phyloP scores from a whole-genome alignment of 257 asterid genomes.

The Solanum chilense region DNA sequence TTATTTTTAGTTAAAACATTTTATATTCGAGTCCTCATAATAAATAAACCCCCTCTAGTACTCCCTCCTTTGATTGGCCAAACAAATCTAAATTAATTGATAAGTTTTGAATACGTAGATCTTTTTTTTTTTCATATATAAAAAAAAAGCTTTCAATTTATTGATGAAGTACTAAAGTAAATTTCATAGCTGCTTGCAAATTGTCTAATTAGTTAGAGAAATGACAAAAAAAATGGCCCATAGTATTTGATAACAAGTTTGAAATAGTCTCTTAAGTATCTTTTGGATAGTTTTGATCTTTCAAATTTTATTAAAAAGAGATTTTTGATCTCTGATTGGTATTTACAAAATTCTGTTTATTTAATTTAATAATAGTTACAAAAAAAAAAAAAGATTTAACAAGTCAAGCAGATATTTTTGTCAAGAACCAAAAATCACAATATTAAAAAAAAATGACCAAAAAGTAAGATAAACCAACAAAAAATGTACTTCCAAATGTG shows the following conservation, averaged over 20 bases:
- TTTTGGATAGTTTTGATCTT: background rate
- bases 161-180: background rate
- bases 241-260: background rate
- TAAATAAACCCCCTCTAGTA: background rate
- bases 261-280: background rate
- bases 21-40: background rate
- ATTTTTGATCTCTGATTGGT: background rate
- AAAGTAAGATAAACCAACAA: background rate
- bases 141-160: background rate
- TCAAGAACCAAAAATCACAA: background rate
- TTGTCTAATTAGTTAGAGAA: background rate
- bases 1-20: background rate
- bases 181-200: too few relatives aligned
- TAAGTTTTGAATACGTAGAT: background rate
- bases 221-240: background rate
- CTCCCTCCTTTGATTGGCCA: background rate
- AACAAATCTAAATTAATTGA: background rate
- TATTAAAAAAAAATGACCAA: background rate
- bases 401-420: background rate
- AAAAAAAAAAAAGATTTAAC: background rate
- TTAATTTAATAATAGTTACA: background rate
- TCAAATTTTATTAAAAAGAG: background rate
- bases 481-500: background rate
- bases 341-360: background rate
- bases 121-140: rapidly evolving